Percentiles rank a stretch among this genome's conserved stretches.
phyloP scores from a whole-genome alignment of 371 early-diverging fungal genomes.

The Capillidium heterosporum region DNA sequence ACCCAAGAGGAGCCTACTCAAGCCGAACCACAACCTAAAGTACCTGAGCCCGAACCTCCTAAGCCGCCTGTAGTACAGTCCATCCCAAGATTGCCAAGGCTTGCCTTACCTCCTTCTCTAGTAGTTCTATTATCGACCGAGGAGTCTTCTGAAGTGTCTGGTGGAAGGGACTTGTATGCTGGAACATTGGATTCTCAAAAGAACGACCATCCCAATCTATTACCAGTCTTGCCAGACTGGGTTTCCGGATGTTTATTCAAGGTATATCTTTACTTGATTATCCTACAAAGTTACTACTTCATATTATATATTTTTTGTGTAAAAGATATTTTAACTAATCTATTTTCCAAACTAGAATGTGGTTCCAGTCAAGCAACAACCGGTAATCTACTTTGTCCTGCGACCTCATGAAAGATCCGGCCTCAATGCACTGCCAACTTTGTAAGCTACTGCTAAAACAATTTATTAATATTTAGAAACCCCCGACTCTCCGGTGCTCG shows the following conservation, averaged over 20 bases:
- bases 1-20: background rate
- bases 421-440: background rate
- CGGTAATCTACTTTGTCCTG: background rate
- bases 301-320: too few relatives aligned
- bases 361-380: background rate
- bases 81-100: background rate
- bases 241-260: slow-evolving; percentile 35
- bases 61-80: background rate
- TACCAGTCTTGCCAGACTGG: slow-evolving; percentile 32
- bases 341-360: too few relatives aligned
- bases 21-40: background rate
- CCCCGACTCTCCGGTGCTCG: background rate
- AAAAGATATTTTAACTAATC: too few relatives aligned
- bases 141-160: slow-evolving; percentile 60
- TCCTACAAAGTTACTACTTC: background rate
- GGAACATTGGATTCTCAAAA: slow-evolving; percentile 40
- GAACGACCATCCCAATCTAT: slow-evolving; percentile 21
- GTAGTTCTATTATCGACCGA: slow-evolving; percentile 57
- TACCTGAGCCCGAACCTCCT: background rate
- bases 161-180: slow-evolving; percentile 51
- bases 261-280: slow-evolving; percentile 13
- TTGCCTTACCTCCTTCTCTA: slow-evolving; percentile 24
- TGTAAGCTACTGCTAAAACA: background rate
- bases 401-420: background rate
- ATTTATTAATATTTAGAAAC: background rate